These are phyloP conservation scores for Parascedosporium putredinis DNA, from an alignment of 2,329 filamentous ascomycete species.

Conservation along the genomic window DNA sequence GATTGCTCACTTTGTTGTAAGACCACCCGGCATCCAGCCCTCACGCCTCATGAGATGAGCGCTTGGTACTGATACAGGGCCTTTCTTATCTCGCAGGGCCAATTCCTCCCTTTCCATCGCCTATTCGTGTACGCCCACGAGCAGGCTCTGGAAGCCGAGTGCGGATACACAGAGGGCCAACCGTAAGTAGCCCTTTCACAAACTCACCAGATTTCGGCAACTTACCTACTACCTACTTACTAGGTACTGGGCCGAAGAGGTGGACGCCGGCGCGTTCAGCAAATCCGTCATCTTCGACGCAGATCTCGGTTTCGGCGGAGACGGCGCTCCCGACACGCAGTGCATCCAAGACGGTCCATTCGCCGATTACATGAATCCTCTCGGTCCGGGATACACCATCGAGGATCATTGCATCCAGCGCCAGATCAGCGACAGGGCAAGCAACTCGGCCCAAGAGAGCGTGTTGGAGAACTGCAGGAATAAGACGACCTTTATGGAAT, in stretches of 20 bases:
- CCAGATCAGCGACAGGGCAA: neutral
- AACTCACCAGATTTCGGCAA: neutral
- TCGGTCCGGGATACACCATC: constrained; percentile 4
- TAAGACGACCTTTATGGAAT: neutral
- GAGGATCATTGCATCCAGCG: neutral
- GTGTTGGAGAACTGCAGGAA: neutral
- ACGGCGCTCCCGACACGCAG: neutral
- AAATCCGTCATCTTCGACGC: neutral
- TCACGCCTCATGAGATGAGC: neutral
- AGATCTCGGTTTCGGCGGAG: neutral
- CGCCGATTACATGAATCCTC: constrained; percentile 3
- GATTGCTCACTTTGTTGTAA: constrained; percentile 3
- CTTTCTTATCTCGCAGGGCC: constrained; percentile 14
- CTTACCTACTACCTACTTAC: neutral
- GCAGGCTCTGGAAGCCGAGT: constrained; percentile 16
- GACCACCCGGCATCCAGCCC: neutral
- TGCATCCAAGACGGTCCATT: constrained; percentile 10
- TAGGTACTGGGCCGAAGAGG: constrained; percentile 3
- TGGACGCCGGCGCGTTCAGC: neutral
- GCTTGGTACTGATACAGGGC: neutral
- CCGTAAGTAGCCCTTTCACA: constrained; percentile 10
- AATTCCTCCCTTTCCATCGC: constrained; percentile 21
- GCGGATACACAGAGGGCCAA: constrained; percentile 19
- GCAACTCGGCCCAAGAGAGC: neutral
- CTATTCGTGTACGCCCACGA: constrained; percentile 20